Evolutionary conservation across 2,329 filamentous ascomycete species (phyloP).

Genomic region (Graphiopsis chlorocephala): DNA sequence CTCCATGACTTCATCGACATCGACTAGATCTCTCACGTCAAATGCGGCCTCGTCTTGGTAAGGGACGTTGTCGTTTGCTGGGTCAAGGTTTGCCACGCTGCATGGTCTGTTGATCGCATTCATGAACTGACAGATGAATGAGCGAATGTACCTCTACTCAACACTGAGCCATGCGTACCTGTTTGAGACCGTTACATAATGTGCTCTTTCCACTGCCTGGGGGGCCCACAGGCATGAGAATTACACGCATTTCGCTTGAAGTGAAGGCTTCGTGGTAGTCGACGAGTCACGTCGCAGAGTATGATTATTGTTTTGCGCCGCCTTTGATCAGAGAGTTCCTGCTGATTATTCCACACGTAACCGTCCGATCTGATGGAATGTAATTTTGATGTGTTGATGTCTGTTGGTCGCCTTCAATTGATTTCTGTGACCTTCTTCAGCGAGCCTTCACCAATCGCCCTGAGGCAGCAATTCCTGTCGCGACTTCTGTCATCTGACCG

Average conservation of each 20-base stretch:
- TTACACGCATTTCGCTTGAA: slow-evolving; percentile 7
- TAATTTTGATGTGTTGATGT: background rate
- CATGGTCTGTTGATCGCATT: slow-evolving; percentile 91
- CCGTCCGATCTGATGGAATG: background rate
- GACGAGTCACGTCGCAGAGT: background rate
- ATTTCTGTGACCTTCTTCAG: background rate
- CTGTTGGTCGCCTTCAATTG: background rate
- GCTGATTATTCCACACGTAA: no score
- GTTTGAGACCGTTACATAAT: slow-evolving; percentile 98
- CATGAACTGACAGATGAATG: slow-evolving; percentile 59
- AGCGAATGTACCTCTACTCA: background rate
- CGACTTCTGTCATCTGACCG: background rate
- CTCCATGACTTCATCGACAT: slow-evolving; percentile 91
- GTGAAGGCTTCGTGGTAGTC: background rate
- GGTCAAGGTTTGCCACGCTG: slow-evolving; percentile 93
- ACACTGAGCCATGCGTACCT: slow-evolving; percentile 40
- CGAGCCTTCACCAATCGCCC: background rate
- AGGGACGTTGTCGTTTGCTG: slow-evolving; percentile 87
- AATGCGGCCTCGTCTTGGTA: slow-evolving; percentile 73
- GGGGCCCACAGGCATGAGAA: slow-evolving; percentile 58
- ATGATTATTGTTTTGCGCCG: background rate
- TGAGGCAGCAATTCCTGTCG: background rate
- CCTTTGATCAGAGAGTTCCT: background rate
- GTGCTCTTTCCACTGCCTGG: slow-evolving; percentile 96
- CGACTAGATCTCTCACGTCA: slow-evolving; percentile 85